Evolutionary conservation across 2,329 filamentous ascomycete species (phyloP).

Genomic region (Aspergillaceae sp.): DNA sequence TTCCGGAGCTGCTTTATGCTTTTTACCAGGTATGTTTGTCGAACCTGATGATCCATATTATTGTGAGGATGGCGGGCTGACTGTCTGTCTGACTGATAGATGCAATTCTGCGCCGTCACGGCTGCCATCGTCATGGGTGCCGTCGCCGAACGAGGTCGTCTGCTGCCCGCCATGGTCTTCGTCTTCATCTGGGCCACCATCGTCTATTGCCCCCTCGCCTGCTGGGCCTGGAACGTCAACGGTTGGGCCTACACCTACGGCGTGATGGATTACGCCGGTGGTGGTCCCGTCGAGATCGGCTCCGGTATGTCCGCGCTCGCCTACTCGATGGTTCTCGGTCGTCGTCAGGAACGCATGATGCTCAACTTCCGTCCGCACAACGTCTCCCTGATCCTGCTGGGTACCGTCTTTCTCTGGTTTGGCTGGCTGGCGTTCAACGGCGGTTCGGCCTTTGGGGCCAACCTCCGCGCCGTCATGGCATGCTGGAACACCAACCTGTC

Average conservation of each 20-base stretch:
- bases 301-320: constrained; percentile 89
- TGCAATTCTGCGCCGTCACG: constrained; percentile 95
- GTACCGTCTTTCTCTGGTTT: constrained; percentile 94
- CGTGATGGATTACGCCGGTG: constrained; percentile 91
- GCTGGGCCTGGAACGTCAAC: constrained; percentile 93
- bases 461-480: constrained; percentile 87
- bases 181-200: constrained; percentile 92
- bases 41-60: no score
- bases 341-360: constrained; percentile 99
- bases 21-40: constrained; percentile 70
- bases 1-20: constrained; percentile 83
- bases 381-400: constrained; percentile 91
- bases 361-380: constrained; percentile 99
- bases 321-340: constrained; percentile 91
- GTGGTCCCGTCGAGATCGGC: constrained; percentile 92
- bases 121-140: constrained; percentile 85
- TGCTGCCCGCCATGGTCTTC: constrained; percentile 92
- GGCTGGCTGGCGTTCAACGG: constrained; percentile 99
- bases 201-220: constrained; percentile 93
- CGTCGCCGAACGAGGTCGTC: constrained; percentile 85
- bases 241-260: constrained; percentile 89
- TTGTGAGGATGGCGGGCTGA: no score
- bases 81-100: constrained; percentile 41
- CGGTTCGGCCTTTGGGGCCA: constrained; percentile 86
- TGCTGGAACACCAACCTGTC: constrained; percentile 97